Percentiles rank a stretch among this genome's conserved stretches.
These are phyloP conservation scores for Crassisporium funariophilum DNA, from an alignment of 768 basidiomycete genomes.

Conservation along the genomic window DNA sequence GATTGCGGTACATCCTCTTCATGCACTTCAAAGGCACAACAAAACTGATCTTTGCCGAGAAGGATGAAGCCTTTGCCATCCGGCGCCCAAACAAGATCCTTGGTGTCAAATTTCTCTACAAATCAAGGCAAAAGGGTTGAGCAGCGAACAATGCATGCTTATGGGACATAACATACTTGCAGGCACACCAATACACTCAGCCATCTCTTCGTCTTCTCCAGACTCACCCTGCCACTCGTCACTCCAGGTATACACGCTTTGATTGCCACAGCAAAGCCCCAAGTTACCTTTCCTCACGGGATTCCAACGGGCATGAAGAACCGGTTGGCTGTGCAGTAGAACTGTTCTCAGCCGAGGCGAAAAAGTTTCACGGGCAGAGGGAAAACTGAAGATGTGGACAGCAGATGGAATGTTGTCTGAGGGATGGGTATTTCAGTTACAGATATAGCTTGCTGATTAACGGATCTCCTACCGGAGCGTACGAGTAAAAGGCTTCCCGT, in stretches of 20 bases:
- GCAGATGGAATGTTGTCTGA: constrained; percentile 65
- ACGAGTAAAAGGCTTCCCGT: constrained; percentile 73
- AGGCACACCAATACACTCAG: constrained; percentile 89
- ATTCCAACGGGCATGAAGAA: constrained; percentile 78
- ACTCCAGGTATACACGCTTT: constrained; percentile 77
- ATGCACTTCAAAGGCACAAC: constrained; percentile 78
- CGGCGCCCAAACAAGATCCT: constrained; percentile 77
- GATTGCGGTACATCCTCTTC: constrained; percentile 49
- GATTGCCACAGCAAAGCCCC: constrained; percentile 64
- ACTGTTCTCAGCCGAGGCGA: constrained; percentile 65
- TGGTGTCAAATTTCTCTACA: constrained; percentile 69
- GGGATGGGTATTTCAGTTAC: constrained; percentile 4
- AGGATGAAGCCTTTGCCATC: constrained; percentile 83
- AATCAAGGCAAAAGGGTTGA: not conserved
- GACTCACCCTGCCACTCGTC: constrained; percentile 74
- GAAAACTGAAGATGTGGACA: constrained; percentile 74
- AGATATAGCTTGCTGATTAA: constrained; percentile 13
- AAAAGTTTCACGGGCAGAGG: constrained; percentile 57
- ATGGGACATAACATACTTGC: constrained; percentile 58
- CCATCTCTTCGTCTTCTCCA: constrained; percentile 70
- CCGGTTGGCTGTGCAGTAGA: constrained; percentile 62
- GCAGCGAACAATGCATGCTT: not conserved
- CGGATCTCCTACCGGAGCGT: constrained; percentile 58
- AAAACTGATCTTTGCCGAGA: constrained; percentile 78
- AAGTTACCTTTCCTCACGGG: constrained; percentile 77